These are phyloP conservation scores for Nakazawaea ishiwadae DNA, from an alignment of 805 yeast genomes.

Conservation along the genomic window DNA sequence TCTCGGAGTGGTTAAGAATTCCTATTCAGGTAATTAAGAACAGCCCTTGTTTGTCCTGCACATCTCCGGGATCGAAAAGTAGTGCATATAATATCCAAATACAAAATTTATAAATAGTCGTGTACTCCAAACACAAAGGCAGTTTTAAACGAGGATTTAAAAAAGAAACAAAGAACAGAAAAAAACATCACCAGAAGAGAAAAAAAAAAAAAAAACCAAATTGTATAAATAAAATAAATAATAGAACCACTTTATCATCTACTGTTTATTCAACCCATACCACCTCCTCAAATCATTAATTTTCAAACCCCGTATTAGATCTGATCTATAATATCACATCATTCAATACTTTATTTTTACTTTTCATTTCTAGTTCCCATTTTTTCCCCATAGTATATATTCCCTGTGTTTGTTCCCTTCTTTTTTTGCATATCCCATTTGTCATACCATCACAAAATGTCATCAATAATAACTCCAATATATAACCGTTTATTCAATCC, in stretches of 20 bases:
- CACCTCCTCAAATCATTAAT: neutral
- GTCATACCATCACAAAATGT: no score
- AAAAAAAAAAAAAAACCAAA: neutral
- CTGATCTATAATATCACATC: neutral
- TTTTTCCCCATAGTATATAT: no score
- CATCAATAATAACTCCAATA: neutral
- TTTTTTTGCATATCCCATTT: no score
- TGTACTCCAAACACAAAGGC: no score
- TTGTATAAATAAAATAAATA: neutral
- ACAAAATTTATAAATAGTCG: no score
- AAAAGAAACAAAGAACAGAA: neutral
- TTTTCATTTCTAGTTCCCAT: no score
- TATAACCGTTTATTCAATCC: constrained; percentile 3
- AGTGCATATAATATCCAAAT: no score
- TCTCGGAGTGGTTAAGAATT: neutral
- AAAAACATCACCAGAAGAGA: neutral
- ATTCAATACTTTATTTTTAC: no score
- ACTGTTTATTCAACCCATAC: neutral
- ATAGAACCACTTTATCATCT: neutral
- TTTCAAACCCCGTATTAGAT: neutral
- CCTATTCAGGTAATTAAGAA: neutral
- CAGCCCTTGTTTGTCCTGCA: neutral
- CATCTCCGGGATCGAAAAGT: no score
- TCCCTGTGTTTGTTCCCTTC: no score
- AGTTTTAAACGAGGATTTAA: neutral